Percentiles rank a stretch among this genome's conserved stretches.
These are phyloP conservation scores for Suillus spraguei DNA, from an alignment of 768 basidiomycete genomes.

Conservation along the genomic window DNA sequence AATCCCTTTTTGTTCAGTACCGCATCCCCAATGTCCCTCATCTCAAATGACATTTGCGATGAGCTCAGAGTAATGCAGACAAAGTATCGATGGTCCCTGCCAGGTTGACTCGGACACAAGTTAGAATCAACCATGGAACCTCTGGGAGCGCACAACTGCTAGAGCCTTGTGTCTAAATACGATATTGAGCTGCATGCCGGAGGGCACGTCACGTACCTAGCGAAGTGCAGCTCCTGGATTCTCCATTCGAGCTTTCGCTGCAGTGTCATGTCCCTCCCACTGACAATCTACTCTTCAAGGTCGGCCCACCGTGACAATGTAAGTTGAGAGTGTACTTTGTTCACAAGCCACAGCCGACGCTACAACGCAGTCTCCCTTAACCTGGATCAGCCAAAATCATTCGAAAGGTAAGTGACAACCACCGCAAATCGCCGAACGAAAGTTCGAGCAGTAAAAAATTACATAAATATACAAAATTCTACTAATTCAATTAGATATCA, in stretches of 20 bases:
- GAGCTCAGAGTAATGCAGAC: slow-evolving; percentile 31
- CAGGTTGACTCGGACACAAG: slow-evolving; percentile 25
- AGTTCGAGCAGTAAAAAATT: background rate
- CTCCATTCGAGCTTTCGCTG: background rate
- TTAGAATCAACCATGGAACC: slow-evolving; percentile 24
- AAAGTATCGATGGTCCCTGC: slow-evolving; percentile 33
- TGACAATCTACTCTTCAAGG: background rate
- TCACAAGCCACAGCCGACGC: background rate
- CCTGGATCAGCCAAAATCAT: background rate
- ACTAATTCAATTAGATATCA: slow-evolving; percentile 27
- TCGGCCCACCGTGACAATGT: background rate
- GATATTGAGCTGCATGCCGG: too few species aligned
- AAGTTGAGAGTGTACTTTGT: background rate
- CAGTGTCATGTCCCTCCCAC: background rate
- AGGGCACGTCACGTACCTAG: too few species aligned
- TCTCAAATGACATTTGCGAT: slow-evolving; percentile 32
- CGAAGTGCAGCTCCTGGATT: too few species aligned
- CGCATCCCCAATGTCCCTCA: slow-evolving; percentile 28
- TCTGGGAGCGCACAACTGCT: slow-evolving; percentile 1
- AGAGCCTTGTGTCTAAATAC: too few species aligned
- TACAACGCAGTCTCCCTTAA: background rate
- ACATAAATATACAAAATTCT: background rate
- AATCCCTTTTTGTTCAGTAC: slow-evolving; percentile 19
- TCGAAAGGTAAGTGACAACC: background rate
- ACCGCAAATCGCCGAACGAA: too few species aligned